Evolutionary conservation across 306 rosid genomes (phyloP).

Genomic region (Malus domestica): ASM211411v1 NC_041801.1:12241001-12241500

Average conservation of each 20-base stretch:
- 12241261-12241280: background rate
- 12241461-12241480: conserved; percentile 65
- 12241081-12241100: background rate
- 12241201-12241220: background rate
- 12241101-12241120: background rate
- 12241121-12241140: background rate
- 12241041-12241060: background rate
- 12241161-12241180: background rate
- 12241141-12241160: background rate
- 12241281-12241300: conserved; percentile 44
- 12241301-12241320: conserved; percentile 97
- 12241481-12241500: conserved; percentile 57
- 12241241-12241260: background rate
- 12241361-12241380: too few species aligned
- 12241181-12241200: background rate
- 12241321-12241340: conserved; percentile 91
- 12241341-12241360: conserved; percentile 61
- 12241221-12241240: background rate
- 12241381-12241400: background rate
- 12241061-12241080: background rate
- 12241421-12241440: background rate
- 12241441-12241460: conserved; percentile 39
- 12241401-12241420: background rate
- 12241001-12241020: background rate
- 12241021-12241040: background rate